Conservation (phyloP, 176 grass and related monocot genomes). For the Aegilops tauschii region DNA sequence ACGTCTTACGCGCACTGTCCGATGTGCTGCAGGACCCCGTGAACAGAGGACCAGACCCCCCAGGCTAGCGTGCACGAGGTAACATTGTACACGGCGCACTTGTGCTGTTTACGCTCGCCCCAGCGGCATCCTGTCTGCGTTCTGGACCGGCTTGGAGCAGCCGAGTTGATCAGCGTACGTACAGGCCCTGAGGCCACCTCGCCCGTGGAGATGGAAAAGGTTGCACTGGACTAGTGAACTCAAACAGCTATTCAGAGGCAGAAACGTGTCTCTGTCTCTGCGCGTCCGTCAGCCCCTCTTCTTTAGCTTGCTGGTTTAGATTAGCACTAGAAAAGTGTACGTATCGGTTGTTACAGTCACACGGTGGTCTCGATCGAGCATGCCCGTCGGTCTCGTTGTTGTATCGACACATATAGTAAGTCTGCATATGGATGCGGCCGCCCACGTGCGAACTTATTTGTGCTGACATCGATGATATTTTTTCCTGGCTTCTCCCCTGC, state of each 20-base stretch:
- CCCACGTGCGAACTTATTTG: too few species aligned
- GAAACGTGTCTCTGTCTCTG: background rate
- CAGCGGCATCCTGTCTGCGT: background rate
- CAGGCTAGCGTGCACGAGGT: background rate
- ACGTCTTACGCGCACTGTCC: background rate
- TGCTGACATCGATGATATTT: too few species aligned
- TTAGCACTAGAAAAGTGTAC: background rate
- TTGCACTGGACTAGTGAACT: background rate
- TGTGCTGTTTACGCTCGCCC: background rate
- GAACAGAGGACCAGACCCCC: background rate
- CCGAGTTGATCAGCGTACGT: background rate
- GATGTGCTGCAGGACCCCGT: constrained; percentile 18
- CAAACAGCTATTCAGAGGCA: background rate
- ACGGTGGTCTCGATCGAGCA: background rate
- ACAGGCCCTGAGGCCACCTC: background rate
- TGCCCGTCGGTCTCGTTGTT: background rate
- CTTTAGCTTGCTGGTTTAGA: constrained; percentile 1
- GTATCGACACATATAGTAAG: background rate
- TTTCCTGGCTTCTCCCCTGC: too few species aligned
- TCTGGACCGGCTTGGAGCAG: background rate
- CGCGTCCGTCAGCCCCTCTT: background rate
- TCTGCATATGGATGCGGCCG: too few species aligned
- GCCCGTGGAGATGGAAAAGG: background rate
- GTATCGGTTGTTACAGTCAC: background rate
- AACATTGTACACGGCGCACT: background rate